These are phyloP conservation scores for Rhizomucor pusillus DNA, from an alignment of 371 early-diverging fungal genomes.

Conservation along the genomic window DNA sequence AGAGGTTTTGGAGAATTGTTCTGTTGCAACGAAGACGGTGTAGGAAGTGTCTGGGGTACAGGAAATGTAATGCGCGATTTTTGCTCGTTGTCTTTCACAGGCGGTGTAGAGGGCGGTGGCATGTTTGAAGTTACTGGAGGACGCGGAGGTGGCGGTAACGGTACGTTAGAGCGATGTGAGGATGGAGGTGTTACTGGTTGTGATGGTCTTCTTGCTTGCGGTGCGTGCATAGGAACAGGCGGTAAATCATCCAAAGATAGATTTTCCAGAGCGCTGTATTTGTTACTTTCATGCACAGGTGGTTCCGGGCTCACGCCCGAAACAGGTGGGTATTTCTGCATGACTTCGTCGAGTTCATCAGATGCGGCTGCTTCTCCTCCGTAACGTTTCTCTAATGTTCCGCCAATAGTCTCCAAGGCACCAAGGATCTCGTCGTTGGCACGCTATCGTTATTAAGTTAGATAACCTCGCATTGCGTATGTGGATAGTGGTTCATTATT, in stretches of 20 bases:
- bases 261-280: background rate
- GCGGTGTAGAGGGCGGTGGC: background rate
- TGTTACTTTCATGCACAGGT: background rate
- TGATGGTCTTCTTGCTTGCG: slow-evolving; percentile 8
- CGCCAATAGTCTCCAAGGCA: slow-evolving; percentile 18
- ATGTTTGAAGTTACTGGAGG: background rate
- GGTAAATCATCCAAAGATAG: slow-evolving; percentile 22
- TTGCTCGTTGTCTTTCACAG: too few species aligned
- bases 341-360: slow-evolving; percentile 2
- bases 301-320: background rate
- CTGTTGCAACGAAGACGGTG: background rate
- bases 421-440: slow-evolving; percentile 26
- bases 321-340: slow-evolving; percentile 14
- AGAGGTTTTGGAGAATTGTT: background rate
- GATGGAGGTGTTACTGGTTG: slow-evolving; percentile 8
- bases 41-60: background rate
- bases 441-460: slow-evolving; percentile 23
- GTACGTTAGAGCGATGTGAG: background rate
- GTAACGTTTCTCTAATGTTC: slow-evolving; percentile 13
- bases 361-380: slow-evolving; percentile 2
- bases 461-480: slow-evolving; percentile 5
- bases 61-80: too few species aligned
- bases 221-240: slow-evolving; percentile 20
- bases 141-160: background rate
- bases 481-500: too few species aligned